phyloP scores from a whole-genome alignment of 192 early-diverging fungal genomes.

The Coemansia sp. region DNA sequence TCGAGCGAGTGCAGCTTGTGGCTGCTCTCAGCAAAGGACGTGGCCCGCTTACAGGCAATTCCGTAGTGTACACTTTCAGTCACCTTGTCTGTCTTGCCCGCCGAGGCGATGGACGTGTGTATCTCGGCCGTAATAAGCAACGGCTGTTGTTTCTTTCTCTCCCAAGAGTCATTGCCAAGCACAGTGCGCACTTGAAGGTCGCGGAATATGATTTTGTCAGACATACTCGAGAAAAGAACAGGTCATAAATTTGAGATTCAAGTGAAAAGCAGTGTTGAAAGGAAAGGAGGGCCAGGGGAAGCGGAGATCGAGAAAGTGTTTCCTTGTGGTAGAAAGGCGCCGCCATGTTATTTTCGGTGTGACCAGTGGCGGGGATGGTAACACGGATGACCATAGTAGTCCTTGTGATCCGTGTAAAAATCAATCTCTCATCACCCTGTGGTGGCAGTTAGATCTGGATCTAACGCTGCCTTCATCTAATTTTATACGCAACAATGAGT shows the following conservation, averaged over 20 bases:
- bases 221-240: background rate
- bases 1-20: slow-evolving; percentile 71
- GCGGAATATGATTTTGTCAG: slow-evolving; percentile 72
- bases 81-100: slow-evolving; percentile 80
- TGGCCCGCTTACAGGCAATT: slow-evolving; percentile 72
- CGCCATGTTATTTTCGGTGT: too few relatives aligned
- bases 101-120: slow-evolving; percentile 72
- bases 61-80: slow-evolving; percentile 85
- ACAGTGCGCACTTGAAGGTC: slow-evolving; percentile 81
- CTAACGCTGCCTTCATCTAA: background rate
- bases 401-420: background rate
- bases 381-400: slow-evolving; percentile 3
- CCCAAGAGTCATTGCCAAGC: slow-evolving; percentile 94
- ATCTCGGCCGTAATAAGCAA: slow-evolving; percentile 79
- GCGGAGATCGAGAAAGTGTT: background rate
- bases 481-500: background rate
- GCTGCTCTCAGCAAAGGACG: slow-evolving; percentile 73
- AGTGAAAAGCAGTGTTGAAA: background rate
- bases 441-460: background rate
- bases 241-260: background rate
- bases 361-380: too few relatives aligned
- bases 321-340: too few relatives aligned
- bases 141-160: slow-evolving; percentile 83
- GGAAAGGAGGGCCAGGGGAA: background rate
- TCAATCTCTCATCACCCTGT: background rate